Evolutionary conservation across 805 yeast genomes (phyloP).

Genomic region (Teunomyces cretensis): DNA sequence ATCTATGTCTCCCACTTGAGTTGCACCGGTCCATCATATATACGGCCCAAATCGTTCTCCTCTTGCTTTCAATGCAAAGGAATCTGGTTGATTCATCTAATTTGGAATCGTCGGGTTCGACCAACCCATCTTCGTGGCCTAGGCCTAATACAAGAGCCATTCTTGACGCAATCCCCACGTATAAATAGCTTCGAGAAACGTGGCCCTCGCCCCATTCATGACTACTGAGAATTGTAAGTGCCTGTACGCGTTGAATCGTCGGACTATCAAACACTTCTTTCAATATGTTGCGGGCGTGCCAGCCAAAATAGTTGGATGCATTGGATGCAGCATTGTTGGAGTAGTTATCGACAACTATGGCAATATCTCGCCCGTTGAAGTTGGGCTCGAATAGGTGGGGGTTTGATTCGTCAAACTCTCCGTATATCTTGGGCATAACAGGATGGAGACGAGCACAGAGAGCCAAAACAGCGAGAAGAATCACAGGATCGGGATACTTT

Average conservation of each 20-base stretch:
- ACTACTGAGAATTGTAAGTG: constrained; percentile 33
- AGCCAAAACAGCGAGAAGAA: constrained; percentile 34
- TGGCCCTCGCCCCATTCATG: constrained; percentile 44
- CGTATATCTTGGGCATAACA: constrained; percentile 27
- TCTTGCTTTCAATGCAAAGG: constrained; percentile 28
- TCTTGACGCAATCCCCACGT: constrained; percentile 40
- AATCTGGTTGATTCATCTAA: constrained; percentile 14
- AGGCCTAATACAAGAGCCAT: constrained; percentile 37
- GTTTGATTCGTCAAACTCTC: constrained; percentile 26
- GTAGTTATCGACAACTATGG: not conserved
- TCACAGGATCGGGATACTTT: constrained; percentile 26
- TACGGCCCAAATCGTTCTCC: constrained; percentile 41
- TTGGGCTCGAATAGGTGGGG: constrained; percentile 28
- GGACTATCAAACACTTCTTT: constrained; percentile 38
- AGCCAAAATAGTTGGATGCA: constrained; percentile 39
- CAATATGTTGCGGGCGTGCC: constrained; percentile 34
- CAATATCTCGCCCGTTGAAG: not conserved
- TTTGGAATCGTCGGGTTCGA: constrained; percentile 3
- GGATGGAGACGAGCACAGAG: constrained; percentile 37
- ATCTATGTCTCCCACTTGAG: constrained; percentile 33
- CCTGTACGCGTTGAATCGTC: constrained; percentile 36
- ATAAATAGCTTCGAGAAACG: constrained; percentile 34
- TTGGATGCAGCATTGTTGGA: constrained; percentile 20
- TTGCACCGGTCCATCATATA: constrained; percentile 44
- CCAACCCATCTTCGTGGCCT: constrained; percentile 15